Evolutionary conservation across 768 basidiomycete genomes (phyloP), one percentile per base, ranked within the genome.

Genomic region (Kwoniella bestiolae): DNA sequence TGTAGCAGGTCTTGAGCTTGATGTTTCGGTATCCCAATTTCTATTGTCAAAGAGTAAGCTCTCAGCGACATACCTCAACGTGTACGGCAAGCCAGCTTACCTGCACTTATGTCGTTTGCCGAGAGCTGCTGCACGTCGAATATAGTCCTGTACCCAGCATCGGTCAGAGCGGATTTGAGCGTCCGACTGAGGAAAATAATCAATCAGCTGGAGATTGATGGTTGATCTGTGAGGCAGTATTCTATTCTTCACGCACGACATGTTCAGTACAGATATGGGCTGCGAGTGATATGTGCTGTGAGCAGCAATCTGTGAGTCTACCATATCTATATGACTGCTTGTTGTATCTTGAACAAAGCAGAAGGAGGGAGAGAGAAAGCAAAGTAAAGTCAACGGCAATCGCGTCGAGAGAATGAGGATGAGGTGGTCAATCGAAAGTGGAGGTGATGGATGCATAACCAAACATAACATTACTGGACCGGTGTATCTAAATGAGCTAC

Each of bases 1-100:
- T 65, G 56, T 3, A 72, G 55, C 23, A 80, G 66, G 16, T 78
- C 70, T 46, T 75, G 65, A 3, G 79, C 79, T 51, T 68, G 63
- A 11, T 58, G 45, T 3, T 55, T 3, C 12, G 45, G 35, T 34
- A 77, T 72, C 23, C 62, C 56, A 5, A 80, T 71, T 51, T 80
- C 77, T 77, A 45, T 1, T 9, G n/a, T 12, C 4, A 8, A 32
- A 34, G 25, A 65, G 46, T 60, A 26, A 50, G 29, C 35, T 38
- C n/a, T n/a, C n/a, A n/a, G n/a, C n/a, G n/a, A n/a, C n/a, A n/a
- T n/a, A n/a, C n/a, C n/a, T n/a, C n/a, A n/a, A n/a, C n/a, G n/a
- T n/a, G n/a, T n/a, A n/a, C n/a, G n/a, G n/a, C n/a, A n/a, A n/a
- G n/a, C n/a, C n/a, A 26, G 53, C 77, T 56, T 31, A 79, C 78